These are phyloP conservation scores for Saccharum hybrid DNA, from an alignment of 202 grass and related monocot species.

Conservation along the genomic window DNA sequence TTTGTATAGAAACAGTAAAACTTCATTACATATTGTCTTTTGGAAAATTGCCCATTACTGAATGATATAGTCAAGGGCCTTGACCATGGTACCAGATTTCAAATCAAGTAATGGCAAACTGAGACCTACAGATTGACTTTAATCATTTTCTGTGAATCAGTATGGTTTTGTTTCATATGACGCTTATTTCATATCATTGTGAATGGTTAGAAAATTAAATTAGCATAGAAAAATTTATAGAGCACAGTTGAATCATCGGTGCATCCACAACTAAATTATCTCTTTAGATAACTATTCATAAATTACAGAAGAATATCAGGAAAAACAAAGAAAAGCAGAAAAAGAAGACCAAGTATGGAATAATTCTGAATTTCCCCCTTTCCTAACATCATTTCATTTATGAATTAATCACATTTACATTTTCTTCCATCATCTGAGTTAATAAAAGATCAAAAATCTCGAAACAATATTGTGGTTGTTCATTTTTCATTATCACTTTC, in stretches of 20 bases:
- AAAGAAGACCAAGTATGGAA: background rate
- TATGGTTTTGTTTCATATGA: background rate
- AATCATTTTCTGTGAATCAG: background rate
- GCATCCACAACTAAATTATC: background rate
- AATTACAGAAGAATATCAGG: no score
- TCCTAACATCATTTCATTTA: background rate
- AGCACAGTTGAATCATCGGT: background rate
- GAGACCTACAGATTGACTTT: background rate
- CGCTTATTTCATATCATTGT: background rate
- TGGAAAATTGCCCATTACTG: background rate
- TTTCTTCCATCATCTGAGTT: background rate
- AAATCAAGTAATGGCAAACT: background rate
- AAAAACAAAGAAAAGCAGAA: background rate
- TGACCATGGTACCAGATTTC: background rate
- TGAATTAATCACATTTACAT: background rate
- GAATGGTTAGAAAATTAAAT: background rate
- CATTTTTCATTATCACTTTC: background rate
- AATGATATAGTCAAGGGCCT: background rate
- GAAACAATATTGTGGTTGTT: background rate
- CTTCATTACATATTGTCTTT: background rate
- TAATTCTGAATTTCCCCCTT: background rate
- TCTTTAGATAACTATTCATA: no score
- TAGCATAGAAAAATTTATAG: background rate
- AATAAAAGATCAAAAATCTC: background rate
- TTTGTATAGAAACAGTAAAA: background rate